Percentiles rank a stretch among this genome's conserved stretches.
Evolutionary conservation across 352 stramenopile genomes (phyloP).

Genomic region (Phytophthora citricola): DNA sequence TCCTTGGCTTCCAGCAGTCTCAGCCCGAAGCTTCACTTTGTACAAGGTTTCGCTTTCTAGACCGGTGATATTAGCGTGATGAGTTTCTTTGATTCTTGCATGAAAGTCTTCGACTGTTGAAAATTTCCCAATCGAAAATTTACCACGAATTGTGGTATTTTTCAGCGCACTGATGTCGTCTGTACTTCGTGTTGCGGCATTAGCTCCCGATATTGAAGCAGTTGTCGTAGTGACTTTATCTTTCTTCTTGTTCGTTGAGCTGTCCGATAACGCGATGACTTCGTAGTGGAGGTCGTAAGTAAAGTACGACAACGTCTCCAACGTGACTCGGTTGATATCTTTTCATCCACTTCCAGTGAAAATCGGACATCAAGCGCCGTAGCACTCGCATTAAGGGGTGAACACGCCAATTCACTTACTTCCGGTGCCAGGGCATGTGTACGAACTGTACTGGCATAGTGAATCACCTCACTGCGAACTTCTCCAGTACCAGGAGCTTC

Average conservation of each 20-base stretch:
- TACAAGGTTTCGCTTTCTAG: constrained; percentile 57
- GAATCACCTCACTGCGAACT: constrained; percentile 56
- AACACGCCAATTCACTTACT: constrained; percentile 32
- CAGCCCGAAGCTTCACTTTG: constrained; percentile 51
- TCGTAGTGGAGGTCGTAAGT: constrained; percentile 66
- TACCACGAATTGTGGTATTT: constrained; percentile 23
- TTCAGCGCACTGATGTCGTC: constrained; percentile 30
- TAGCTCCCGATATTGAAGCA: background rate
- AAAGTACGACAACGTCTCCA: constrained; percentile 46
- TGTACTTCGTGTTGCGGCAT: constrained; percentile 12
- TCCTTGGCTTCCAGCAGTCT: constrained; percentile 61
- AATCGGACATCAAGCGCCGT: constrained; percentile 52
- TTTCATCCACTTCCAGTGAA: constrained; percentile 45
- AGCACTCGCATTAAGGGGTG: constrained; percentile 48
- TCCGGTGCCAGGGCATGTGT: constrained; percentile 68
- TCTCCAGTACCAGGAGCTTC: constrained; percentile 58
- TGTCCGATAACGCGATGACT: constrained; percentile 30
- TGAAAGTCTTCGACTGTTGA: constrained; percentile 46
- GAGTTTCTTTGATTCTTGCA: constrained; percentile 27
- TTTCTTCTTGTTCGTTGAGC: constrained; percentile 18
- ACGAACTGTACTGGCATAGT: constrained; percentile 33
- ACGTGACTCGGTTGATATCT: constrained; percentile 42
- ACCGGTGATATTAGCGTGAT: constrained; percentile 41
- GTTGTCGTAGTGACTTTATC: constrained; percentile 14
- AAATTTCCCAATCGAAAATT: constrained; percentile 47